These are phyloP conservation scores for Jaltomata sinuosa DNA, from an alignment of 257 asterid genomes.

Conservation along the genomic window DNA sequence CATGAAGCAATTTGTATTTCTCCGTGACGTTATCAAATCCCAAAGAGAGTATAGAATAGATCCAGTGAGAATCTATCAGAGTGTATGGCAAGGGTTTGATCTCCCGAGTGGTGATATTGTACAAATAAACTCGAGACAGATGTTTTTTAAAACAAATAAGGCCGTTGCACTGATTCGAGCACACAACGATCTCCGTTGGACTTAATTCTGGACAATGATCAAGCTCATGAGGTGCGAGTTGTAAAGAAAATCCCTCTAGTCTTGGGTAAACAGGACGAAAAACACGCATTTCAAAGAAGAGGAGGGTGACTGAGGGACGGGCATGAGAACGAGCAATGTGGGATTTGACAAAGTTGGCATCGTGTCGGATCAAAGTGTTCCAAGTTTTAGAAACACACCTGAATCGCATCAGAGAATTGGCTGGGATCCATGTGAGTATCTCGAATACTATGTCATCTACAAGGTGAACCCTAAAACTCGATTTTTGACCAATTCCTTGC, in stretches of 20 bases:
- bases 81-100: neutral
- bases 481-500: too few relatives aligned
- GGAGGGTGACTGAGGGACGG: neutral
- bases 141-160: neutral
- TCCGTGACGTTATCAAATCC: neutral
- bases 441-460: neutral
- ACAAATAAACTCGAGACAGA: neutral
- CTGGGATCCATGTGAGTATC: neutral
- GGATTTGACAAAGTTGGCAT: neutral
- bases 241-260: too few relatives aligned
- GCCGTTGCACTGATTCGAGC: neutral
- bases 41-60: neutral
- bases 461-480: neutral
- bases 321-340: too few relatives aligned
- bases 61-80: neutral
- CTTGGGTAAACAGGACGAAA: too few relatives aligned
- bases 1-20: neutral
- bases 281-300: too few relatives aligned
- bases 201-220: too few relatives aligned
- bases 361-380: neutral
- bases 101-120: neutral
- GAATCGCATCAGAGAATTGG: neutral
- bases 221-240: too few relatives aligned
- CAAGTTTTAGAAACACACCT: neutral
- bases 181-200: neutral